Conservation (phyloP, 2,329 filamentous ascomycete genomes). For the Fusarium agapanthi region DNA sequence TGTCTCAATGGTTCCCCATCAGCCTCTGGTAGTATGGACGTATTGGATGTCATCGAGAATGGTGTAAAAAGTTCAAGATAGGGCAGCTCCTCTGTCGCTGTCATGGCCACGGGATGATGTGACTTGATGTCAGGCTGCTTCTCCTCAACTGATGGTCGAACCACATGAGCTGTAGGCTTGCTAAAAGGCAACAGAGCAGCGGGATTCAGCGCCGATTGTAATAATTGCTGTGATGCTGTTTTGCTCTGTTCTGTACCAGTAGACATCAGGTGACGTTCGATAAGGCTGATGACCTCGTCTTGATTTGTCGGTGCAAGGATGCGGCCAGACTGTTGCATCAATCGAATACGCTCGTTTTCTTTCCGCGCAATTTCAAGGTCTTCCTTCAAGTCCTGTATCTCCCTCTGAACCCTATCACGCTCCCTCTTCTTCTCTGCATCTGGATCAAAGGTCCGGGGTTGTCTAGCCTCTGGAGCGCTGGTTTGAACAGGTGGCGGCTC, state of each 20-base stretch:
- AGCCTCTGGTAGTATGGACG: slow-evolving; percentile 54
- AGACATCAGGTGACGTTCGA: slow-evolving; percentile 52
- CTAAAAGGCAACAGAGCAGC: slow-evolving; percentile 62
- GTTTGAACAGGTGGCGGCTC: not conserved
- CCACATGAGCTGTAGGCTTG: slow-evolving; percentile 44
- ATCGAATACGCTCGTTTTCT: slow-evolving; percentile 66
- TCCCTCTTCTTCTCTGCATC: slow-evolving; percentile 60
- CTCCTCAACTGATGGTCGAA: slow-evolving; percentile 37
- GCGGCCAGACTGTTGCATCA: slow-evolving; percentile 52
- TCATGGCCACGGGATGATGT: slow-evolving; percentile 71
- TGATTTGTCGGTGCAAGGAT: slow-evolving; percentile 46
- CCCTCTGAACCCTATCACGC: slow-evolving; percentile 61
- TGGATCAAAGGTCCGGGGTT: slow-evolving; percentile 45
- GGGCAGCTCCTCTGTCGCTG: slow-evolving; percentile 70
- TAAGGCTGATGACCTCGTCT: slow-evolving; percentile 51
- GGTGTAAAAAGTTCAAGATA: slow-evolving; percentile 78
- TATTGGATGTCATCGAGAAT: slow-evolving; percentile 66
- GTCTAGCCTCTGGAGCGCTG: not conserved
- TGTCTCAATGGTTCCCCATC: slow-evolving; percentile 55
- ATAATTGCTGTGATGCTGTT: slow-evolving; percentile 51
- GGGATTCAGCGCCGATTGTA: slow-evolving; percentile 61
- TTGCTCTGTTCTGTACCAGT: slow-evolving; percentile 43
- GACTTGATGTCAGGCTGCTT: slow-evolving; percentile 59
- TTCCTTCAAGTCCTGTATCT: slow-evolving; percentile 64
- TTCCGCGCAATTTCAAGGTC: slow-evolving; percentile 66